Conservation (phyloP, 2,329 filamentous ascomycete species). For the Sarocladiaceae sp. region DNA sequence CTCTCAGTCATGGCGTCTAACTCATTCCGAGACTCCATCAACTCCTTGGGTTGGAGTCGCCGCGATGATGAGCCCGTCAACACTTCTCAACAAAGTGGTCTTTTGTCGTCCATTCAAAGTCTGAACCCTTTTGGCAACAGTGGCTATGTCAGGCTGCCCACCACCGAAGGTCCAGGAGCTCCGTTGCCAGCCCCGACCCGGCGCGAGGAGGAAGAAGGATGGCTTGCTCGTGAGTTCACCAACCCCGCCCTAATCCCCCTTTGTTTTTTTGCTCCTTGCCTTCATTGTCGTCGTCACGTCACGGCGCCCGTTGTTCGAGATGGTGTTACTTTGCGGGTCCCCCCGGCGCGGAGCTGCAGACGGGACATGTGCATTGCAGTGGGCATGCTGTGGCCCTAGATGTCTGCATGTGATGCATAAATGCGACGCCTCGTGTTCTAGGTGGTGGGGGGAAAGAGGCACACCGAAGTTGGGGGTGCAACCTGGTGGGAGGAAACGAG, state of each 20-base stretch:
- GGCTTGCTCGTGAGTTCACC: constrained; percentile 79
- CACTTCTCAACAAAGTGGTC: constrained; percentile 61
- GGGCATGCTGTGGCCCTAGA: constrained; percentile 25
- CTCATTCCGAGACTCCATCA: constrained; percentile 90
- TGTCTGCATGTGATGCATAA: constrained; percentile 34
- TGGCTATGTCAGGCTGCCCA: constrained; percentile 87
- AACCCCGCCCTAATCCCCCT: constrained; percentile 19
- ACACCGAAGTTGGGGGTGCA: constrained; percentile 1
- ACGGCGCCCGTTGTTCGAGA: background rate
- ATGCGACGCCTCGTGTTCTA: constrained; percentile 25
- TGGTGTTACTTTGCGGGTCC: background rate
- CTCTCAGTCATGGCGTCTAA: constrained; percentile 64
- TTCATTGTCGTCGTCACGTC: background rate
- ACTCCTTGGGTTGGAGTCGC: constrained; percentile 89
- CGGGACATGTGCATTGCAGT: constrained; percentile 38
- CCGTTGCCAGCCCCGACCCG: constrained; percentile 77
- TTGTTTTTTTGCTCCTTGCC: background rate
- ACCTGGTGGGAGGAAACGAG: constrained; percentile 25
- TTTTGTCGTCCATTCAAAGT: constrained; percentile 75
- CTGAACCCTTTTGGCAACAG: constrained; percentile 81
- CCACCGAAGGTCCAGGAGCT: constrained; percentile 73
- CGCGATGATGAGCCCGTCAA: constrained; percentile 73
- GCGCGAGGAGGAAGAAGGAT: constrained; percentile 91
- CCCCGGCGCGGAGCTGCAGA: constrained; percentile 11
- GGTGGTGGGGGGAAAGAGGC: constrained; percentile 2